These are phyloP conservation scores for Hypoxylon lienhwacheense DNA, from an alignment of 495 filamentous ascomycete species.

Conservation along the genomic window DNA sequence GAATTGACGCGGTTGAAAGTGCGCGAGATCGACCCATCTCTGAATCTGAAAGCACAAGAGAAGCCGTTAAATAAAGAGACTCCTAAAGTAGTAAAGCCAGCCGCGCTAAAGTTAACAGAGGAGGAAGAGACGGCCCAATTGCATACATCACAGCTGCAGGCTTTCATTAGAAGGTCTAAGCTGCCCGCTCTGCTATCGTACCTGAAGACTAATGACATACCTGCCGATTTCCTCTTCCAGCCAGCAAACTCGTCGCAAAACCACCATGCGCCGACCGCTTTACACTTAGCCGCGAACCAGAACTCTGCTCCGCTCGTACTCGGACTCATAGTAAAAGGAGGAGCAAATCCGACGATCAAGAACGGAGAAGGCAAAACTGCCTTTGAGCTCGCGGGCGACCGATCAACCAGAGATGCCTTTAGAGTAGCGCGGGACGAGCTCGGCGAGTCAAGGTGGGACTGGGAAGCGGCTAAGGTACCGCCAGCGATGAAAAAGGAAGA, in stretches of 20 bases:
- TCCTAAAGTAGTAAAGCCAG: slow-evolving; percentile 48
- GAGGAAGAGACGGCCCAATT: slow-evolving; percentile 78
- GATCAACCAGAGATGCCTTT: slow-evolving; percentile 87
- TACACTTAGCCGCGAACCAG: slow-evolving; percentile 82
- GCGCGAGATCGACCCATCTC: slow-evolving; percentile 62
- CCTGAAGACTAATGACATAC: slow-evolving; percentile 68
- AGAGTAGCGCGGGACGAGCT: slow-evolving; percentile 81
- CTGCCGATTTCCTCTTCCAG: slow-evolving; percentile 70
- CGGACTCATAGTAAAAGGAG: slow-evolving; percentile 74
- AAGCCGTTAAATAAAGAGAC: slow-evolving; percentile 44
- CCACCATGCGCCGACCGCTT: slow-evolving; percentile 79
- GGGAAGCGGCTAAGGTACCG: slow-evolving; percentile 74
- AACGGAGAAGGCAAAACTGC: slow-evolving; percentile 75
- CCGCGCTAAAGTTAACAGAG: slow-evolving; percentile 64
- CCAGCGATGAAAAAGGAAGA: slow-evolving; percentile 66
- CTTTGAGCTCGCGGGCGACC: slow-evolving; percentile 86
- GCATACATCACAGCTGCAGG: slow-evolving; percentile 84
- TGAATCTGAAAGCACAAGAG: slow-evolving; percentile 55
- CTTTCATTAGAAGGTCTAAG: slow-evolving; percentile 87
- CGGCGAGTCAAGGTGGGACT: slow-evolving; percentile 76
- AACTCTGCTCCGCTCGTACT: slow-evolving; percentile 72
- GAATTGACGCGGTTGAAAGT: slow-evolving; percentile 91
- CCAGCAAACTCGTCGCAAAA: slow-evolving; percentile 69
- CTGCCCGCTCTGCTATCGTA: slow-evolving; percentile 85
- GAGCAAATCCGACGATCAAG: slow-evolving; percentile 68